Percentiles rank a stretch among this genome's conserved stretches.
Conservation (phyloP, 768 basidiomycete genomes). For the Leccinum subtestaceum region DNA sequence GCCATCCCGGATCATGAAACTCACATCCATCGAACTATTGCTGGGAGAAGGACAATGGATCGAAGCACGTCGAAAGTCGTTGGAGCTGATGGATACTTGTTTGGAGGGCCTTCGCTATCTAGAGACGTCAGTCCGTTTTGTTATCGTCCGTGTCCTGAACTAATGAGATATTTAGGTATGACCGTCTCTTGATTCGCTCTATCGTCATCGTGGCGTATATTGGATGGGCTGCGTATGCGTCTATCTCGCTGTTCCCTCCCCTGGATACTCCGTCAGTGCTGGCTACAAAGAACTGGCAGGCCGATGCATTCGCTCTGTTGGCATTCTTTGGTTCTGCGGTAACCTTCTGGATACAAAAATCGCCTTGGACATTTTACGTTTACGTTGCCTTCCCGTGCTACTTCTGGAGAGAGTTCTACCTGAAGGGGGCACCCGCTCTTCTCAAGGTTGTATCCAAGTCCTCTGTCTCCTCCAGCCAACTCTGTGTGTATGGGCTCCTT, state of each 20-base stretch:
- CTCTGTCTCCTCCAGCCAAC: slow-evolving; percentile 21
- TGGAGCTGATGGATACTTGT: slow-evolving; percentile 49
- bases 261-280: slow-evolving; percentile 18
- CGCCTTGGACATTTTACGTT: slow-evolving; percentile 71
- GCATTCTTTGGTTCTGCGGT: slow-evolving; percentile 39
- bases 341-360: slow-evolving; percentile 58
- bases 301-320: slow-evolving; percentile 29
- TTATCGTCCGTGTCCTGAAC: background rate
- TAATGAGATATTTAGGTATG: slow-evolving; percentile 46
- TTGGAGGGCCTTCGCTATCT: slow-evolving; percentile 72
- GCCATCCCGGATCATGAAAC: slow-evolving; percentile 33
- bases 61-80: slow-evolving; percentile 48
- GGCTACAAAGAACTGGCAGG: background rate
- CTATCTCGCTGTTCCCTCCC: slow-evolving; percentile 53
- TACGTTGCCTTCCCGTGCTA: slow-evolving; percentile 75
- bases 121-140: slow-evolving; percentile 47
- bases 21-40: slow-evolving; percentile 44
- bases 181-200: slow-evolving; percentile 64
- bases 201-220: slow-evolving; percentile 72
- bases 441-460: slow-evolving; percentile 15
- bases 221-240: slow-evolving; percentile 74
- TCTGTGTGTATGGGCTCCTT: slow-evolving; percentile 30
- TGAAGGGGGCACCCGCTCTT: slow-evolving; percentile 22
- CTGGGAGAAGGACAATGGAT: slow-evolving; percentile 44
- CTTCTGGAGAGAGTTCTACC: slow-evolving; percentile 65